Base-by-base conservation (phyloP, 202 grass and related monocot species). In the Schoenoplectus tabernaemontani region DNA sequence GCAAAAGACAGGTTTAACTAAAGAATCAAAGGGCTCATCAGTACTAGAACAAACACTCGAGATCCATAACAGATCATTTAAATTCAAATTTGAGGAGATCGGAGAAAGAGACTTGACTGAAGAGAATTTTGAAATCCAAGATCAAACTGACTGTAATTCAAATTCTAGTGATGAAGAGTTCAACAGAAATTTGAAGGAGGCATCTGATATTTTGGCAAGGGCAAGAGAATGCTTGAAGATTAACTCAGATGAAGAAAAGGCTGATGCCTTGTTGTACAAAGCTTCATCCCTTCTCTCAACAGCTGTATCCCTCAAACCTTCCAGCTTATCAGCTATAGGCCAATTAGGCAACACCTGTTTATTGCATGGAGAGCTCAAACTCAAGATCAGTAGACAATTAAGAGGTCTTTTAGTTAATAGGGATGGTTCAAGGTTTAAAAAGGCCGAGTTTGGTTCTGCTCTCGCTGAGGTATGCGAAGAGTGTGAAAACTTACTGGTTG, bases 351-450 rank as follows among this genome's bases (percentile, higher is more conserved):
- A 97, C 33, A 83, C 87, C 0, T 94, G 87, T 83, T 90, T 98
- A 59, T 90, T 98, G 60, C 91, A 92, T 41, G 95, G 95, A 64
- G 95, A 98, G 81, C 95, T 98, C 58, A 94, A 94, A 79, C 85
- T 98, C 73, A 94, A 94, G 89, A 83, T 94, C 57, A 97, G 95
- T 83, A 89, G 86, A 0, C 87, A 97, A 83, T 84, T 97, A 67
- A 97, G 95, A 82, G 76, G 54, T 28, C 91, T 98, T 79, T 82
- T 97, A 83, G 81, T 83, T 61, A 85, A 76, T 50, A 87, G 64
- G 33, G 62, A 81, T 41, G 60, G 64, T 72, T 78, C 88, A 60
- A 78, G 17, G 9, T 84, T 84, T 51, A 90, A 81, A 65, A 98
- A 90, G 62, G 17, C 91, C 2, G 89, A 97, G 33, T 38, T 94